These are phyloP conservation scores for Leccinum incarnatum DNA, from an alignment of 768 basidiomycete species.

Conservation along the genomic window DNA sequence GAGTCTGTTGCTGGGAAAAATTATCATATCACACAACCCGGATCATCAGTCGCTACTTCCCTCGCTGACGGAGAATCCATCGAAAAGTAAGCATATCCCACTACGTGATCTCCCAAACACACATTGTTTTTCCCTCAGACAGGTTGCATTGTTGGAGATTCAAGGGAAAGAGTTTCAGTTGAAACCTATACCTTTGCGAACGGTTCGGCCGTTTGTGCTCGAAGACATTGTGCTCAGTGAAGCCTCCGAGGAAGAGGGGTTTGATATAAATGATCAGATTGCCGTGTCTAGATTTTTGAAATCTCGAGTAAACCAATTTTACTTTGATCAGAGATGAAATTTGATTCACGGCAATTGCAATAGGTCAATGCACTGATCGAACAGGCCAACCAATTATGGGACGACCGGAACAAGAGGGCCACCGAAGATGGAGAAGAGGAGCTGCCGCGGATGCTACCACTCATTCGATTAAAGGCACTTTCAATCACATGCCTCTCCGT, in stretches of 20 bases:
- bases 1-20: constrained; percentile 88
- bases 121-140: constrained; percentile 44
- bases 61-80: constrained; percentile 90
- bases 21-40: constrained; percentile 93
- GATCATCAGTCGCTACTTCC: constrained; percentile 92
- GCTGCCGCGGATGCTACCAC: constrained; percentile 73
- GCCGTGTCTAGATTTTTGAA: constrained; percentile 81
- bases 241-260: constrained; percentile 70
- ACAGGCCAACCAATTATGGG: constrained; percentile 53
- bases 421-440: constrained; percentile 59
- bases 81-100: constrained; percentile 61
- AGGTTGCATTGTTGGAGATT: constrained; percentile 86
- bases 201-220: constrained; percentile 91
- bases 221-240: constrained; percentile 77
- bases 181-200: constrained; percentile 82
- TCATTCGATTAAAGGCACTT: constrained; percentile 77
- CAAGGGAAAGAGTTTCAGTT: constrained; percentile 86
- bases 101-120: constrained; percentile 1
- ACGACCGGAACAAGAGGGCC: constrained; percentile 37
- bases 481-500: not conserved
- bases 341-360: constrained; percentile 1
- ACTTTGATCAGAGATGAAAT: not conserved
- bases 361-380: constrained; percentile 80
- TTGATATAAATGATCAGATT: constrained; percentile 79
- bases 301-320: constrained; percentile 46